Base-by-base conservation (phyloP, 2,329 filamentous ascomycete genomes). In the Blumeriella jaapii region DNA sequence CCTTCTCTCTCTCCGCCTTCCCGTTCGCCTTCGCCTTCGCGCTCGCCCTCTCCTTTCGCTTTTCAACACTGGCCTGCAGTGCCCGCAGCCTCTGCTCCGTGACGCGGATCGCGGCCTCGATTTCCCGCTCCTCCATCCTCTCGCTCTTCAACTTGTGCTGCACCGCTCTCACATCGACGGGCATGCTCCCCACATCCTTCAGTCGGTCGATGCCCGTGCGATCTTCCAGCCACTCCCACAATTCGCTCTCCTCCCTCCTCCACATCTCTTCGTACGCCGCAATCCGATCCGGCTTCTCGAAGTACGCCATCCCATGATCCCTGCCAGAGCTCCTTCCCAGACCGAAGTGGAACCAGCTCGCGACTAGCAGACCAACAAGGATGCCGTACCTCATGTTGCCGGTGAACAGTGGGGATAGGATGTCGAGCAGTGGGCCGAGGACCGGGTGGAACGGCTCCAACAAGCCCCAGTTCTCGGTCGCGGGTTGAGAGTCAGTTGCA, bases 181-280 rank as follows among this genome's bases (percentile, higher is more conserved):
- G 49, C 43, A 50, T 55, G 24, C 40, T 45, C 5, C 41, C 39
- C 6, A 49, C 40, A 73, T 35, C 72, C 66, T 13, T 85, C 82
- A 61, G 93, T 74, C 55, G 91, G 63, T 2, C 84, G 81, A 87
- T 89, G 2, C 49, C 52, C 3, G 54, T 49, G 15, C 53, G 44
- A 29, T 52, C 54, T 31, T 51, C 51, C 3, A 52, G 43, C 57
- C 52, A 55, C 34, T 52, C 42, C 48, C 57, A 58, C 1, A 58
- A 40, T 29, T 59, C 55, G 29, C 54, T 57, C 23, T 57, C 56
- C 41, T 59, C 57, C 34, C 49, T 42, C 33, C 52, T 46, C 48
- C 55, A 98, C 53, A 96, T 81, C 59, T 94, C 83, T 48, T 96
- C 87, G 55, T 95, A 96, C 0, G 83, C 85, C 2, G 80, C 76